Conservation (phyloP, 2,329 filamentous ascomycete genomes). For the Xylaria sp. region DNA sequence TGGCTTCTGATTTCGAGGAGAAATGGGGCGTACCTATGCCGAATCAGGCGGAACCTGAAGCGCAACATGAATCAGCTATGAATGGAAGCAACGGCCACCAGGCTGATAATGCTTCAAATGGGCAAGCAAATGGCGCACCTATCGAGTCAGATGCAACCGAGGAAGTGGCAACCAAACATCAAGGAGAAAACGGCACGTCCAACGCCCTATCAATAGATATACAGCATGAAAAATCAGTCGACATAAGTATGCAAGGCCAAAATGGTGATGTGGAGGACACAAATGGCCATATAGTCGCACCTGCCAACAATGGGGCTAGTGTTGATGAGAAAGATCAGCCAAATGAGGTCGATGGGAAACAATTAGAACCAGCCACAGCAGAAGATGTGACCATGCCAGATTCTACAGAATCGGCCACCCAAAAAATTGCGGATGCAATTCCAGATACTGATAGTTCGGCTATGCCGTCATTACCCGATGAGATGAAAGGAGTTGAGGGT, state of each 20-base stretch:
- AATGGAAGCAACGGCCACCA: background rate
- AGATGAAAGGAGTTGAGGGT: slow-evolving; percentile 14
- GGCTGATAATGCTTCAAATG: background rate
- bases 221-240: background rate
- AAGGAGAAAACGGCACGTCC: background rate
- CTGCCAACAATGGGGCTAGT: background rate
- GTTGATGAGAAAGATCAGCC: background rate
- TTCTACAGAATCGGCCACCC: background rate
- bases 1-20: slow-evolving; percentile 58
- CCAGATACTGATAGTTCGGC: background rate
- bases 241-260: background rate
- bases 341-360: background rate
- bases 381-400: background rate
- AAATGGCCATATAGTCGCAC: background rate
- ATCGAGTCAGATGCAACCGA: background rate
- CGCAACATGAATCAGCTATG: background rate
- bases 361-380: background rate
- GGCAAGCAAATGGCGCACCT: background rate
- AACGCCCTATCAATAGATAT: background rate
- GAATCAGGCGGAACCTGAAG: background rate
- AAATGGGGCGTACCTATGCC: slow-evolving; percentile 61
- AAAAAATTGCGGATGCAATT: background rate
- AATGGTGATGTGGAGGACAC: background rate
- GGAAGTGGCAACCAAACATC: background rate
- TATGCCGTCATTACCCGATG: background rate